Evolutionary conservation across 176 grass and related monocot genomes (phyloP).

Genomic region (Carex parvula): DNA sequence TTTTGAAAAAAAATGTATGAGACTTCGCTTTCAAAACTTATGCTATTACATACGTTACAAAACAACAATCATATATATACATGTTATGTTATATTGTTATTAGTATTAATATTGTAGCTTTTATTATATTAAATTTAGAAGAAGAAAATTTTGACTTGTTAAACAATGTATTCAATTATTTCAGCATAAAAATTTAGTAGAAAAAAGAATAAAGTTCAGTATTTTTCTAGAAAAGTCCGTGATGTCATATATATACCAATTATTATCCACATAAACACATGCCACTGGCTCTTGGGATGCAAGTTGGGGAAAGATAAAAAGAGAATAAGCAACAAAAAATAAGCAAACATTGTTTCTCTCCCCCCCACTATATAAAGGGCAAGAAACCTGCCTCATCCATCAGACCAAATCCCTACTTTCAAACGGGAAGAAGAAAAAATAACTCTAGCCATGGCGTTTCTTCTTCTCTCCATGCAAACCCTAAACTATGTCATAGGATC

Average conservation of each 20-base stretch:
- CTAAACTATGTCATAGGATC: constrained; percentile 2
- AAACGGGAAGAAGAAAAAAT: neutral
- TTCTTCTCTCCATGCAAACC: constrained; percentile 22
- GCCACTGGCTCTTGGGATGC: neutral
- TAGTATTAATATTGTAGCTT: too few relatives aligned
- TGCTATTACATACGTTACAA: neutral
- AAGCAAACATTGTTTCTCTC: neutral
- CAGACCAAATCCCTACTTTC: constrained; percentile 12
- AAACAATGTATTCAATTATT: too few relatives aligned
- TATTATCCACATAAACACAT: neutral
- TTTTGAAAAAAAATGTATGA: too few relatives aligned
- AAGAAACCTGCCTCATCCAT: neutral
- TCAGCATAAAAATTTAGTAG: too few relatives aligned
- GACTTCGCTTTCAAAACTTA: neutral
- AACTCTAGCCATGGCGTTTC: neutral
- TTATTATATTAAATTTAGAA: too few relatives aligned
- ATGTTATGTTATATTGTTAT: too few relatives aligned
- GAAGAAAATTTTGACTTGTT: too few relatives aligned
- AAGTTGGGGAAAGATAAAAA: neutral
- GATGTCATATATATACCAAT: neutral
- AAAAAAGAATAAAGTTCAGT: neutral
- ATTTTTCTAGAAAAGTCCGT: neutral
- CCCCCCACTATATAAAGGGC: constrained; percentile 12
- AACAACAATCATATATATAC: too few relatives aligned
- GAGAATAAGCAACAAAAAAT: neutral